Conservation (phyloP, 305 asterid species). For the Lippia alba region DNA sequence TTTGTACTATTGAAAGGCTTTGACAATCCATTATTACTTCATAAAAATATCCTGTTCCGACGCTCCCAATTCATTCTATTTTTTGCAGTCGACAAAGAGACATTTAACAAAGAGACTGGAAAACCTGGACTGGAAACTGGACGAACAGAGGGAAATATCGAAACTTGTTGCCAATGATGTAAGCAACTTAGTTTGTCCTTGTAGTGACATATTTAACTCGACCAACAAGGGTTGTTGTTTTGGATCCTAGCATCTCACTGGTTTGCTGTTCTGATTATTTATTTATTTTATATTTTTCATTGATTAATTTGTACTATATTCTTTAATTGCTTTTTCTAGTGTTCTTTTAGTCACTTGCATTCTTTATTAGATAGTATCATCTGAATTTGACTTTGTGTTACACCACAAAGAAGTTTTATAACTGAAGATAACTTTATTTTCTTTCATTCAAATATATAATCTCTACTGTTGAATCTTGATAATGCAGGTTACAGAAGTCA, state of each 20-base stretch:
- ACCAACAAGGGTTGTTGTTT: slow-evolving; percentile 20
- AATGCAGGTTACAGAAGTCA: slow-evolving; percentile 73
- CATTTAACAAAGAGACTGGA: slow-evolving; percentile 76
- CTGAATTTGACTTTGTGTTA: slow-evolving; percentile 1
- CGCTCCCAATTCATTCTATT: slow-evolving; percentile 24
- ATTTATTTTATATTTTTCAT: neutral
- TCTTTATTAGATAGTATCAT: no score
- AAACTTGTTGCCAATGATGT: slow-evolving; percentile 69
- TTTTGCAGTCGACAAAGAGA: slow-evolving; percentile 70
- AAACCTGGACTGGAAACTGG: slow-evolving; percentile 76
- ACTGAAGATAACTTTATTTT: neutral
- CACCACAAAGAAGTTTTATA: slow-evolving; percentile 14
- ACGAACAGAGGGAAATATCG: slow-evolving; percentile 73
- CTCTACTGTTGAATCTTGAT: slow-evolving; percentile 26
- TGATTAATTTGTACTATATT: no score
- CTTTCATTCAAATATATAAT: slow-evolving; percentile 7
- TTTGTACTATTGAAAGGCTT: neutral
- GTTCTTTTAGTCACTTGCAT: no score
- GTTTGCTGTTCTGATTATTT: slow-evolving; percentile 16
- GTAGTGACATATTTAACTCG: slow-evolving; percentile 21
- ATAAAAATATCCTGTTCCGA: slow-evolving; percentile 6
- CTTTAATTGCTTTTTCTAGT: neutral
- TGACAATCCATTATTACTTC: slow-evolving; percentile 1
- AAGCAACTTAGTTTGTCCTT: slow-evolving; percentile 36
- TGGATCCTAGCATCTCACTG: slow-evolving; percentile 19